These are phyloP conservation scores for Ganoderma meredithae DNA, from an alignment of 1,284 basidiomycete genomes.

Conservation along the genomic window DNA sequence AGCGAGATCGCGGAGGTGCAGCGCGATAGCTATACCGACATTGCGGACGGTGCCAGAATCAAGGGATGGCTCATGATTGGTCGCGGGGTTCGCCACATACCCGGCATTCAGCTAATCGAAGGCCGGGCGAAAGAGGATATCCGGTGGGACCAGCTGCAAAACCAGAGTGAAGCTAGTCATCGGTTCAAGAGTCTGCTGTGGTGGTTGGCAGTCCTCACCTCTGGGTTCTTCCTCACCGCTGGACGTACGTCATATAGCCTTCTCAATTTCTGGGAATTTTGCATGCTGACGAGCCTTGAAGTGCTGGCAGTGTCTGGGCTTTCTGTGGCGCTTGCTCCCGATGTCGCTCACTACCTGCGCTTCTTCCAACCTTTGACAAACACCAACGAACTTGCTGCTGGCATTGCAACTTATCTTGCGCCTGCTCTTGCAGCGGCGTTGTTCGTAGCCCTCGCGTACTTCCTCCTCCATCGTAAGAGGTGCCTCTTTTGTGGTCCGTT, in stretches of 20 bases:
- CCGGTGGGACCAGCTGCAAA: conserved; percentile 78
- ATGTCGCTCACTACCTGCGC: conserved; percentile 72
- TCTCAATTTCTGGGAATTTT: not conserved
- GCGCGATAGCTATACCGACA: conserved; percentile 67
- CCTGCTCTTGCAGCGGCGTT: conserved; percentile 68
- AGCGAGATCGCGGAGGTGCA: conserved; percentile 72
- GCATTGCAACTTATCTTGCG: conserved; percentile 70
- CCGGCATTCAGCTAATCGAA: conserved; percentile 71
- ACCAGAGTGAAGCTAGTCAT: conserved; percentile 55
- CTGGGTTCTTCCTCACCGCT: conserved; percentile 60
- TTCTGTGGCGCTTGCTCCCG: conserved; percentile 70
- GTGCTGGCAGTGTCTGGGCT: conserved; percentile 77
- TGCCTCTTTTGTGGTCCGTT: conserved; percentile 13
- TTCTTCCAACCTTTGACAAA: conserved; percentile 66
- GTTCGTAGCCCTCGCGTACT: conserved; percentile 64
- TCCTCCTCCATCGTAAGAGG: conserved; percentile 61
- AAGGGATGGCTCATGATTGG: conserved; percentile 84
- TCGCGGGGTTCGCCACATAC: conserved; percentile 68
- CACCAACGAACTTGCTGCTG: conserved; percentile 59
- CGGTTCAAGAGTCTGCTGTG: conserved; percentile 53
- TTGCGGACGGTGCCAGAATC: conserved; percentile 70
- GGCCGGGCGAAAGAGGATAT: conserved; percentile 84
- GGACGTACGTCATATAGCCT: conserved; percentile 58
- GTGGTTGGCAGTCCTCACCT: conserved; percentile 61
- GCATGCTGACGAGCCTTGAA: conserved; percentile 42